Percentiles rank a stretch among this genome's conserved stretches.
These are phyloP conservation scores for Ceratocystis harringtonii DNA, from an alignment of 2,329 filamentous ascomycete species.

Conservation along the genomic window DNA sequence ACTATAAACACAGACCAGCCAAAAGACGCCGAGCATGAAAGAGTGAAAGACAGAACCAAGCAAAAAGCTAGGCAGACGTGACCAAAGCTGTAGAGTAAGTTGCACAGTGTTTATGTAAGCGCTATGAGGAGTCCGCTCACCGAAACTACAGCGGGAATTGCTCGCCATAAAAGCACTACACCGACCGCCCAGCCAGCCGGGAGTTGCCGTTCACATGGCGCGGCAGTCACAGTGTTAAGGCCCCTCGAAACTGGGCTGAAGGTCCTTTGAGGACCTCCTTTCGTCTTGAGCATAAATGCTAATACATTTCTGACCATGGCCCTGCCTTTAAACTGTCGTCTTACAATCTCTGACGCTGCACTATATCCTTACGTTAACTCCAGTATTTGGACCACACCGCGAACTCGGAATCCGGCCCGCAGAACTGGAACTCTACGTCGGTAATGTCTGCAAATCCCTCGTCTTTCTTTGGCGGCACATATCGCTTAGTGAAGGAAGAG, in stretches of 20 bases:
- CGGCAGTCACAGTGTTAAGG: background rate
- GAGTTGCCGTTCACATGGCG: background rate
- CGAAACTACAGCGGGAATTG: background rate
- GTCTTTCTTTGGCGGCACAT: slow-evolving; percentile 50
- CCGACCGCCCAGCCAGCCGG: background rate
- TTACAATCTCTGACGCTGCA: too few species aligned
- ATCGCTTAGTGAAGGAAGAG: slow-evolving; percentile 55
- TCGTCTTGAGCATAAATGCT: too few species aligned
- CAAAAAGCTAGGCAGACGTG: background rate
- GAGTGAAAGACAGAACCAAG: background rate
- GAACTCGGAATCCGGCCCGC: slow-evolving; percentile 53
- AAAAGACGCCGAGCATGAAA: background rate
- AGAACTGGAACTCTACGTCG: slow-evolving; percentile 60
- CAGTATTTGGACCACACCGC: slow-evolving; percentile 64
- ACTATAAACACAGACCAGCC: too few species aligned
- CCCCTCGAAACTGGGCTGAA: too few species aligned
- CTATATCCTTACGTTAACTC: slow-evolving; percentile 32
- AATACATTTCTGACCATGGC: background rate
- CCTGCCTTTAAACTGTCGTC: background rate
- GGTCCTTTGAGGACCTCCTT: too few species aligned
- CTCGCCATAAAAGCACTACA: background rate
- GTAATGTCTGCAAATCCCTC: slow-evolving; percentile 79
- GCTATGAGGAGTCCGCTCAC: background rate
- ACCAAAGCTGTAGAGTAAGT: background rate
- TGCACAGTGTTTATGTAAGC: background rate